Base-by-base conservation (phyloP, 1,284 basidiomycete genomes). In the Ganoderma leucocontextum region DNA sequence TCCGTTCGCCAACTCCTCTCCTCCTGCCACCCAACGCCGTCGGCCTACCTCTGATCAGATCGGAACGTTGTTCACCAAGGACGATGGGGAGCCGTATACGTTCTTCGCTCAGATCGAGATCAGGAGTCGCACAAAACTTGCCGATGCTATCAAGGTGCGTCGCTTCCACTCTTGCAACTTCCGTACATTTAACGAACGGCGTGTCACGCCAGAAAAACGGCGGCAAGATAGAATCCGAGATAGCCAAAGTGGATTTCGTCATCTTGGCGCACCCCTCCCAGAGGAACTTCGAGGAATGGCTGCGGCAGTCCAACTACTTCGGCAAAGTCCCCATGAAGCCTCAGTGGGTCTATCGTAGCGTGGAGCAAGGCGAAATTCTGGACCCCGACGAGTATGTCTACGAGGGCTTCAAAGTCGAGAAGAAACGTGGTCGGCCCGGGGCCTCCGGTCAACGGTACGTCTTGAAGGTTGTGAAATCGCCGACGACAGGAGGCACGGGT, bases 291-390 rank as follows among this genome's bases (percentile, higher is more conserved):
- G 79, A 80, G 17, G 80, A 82, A 33, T 81, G 88, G 53, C 76
- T 87, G n/a, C 78, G 74, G 25, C 77, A 78, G 71, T 74, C 79
- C 17, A 78, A 80, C 57, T 73, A 77, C 49, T 78, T 73, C 61
- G 77, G 77, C 64, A 83, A 80, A 72, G 81, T 75, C 4, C 82
- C 84, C 19, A 81, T 92, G 15, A 81, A 80, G 41, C 78, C 86
- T 0, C 78, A 82, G 10, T 93, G 91, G 75, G 80, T 93, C 22
- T 72, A 81, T 25, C 87, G 90, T 61, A 91, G 85, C 66, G 75
- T 89, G 29, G 79, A 82, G 57, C 77, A 83, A 67, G 78, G 80
- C 19, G 76, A 70, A 10, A 69, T 93, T 17, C 70, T 90, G 62
- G 83, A 88, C 66, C 77, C 83, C n/a, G 75, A 79, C 1, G 76